These are phyloP conservation scores for Heimioporus sp. DNA, from an alignment of 768 basidiomycete genomes.

Conservation along the genomic window DNA sequence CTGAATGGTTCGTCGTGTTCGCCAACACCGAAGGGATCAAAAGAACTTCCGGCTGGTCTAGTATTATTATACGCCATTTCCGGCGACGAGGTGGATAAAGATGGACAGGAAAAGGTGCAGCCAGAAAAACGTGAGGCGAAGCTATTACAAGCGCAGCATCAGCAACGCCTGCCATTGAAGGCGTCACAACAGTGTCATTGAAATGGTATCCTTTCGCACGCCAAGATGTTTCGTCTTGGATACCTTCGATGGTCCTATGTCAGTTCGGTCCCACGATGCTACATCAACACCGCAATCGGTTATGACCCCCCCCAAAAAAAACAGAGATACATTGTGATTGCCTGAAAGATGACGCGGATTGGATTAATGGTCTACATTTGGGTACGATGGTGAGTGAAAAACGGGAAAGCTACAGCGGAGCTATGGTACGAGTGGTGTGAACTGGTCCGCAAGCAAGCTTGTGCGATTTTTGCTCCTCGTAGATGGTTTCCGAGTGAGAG, in stretches of 20 bases:
- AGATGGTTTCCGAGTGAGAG: slow-evolving; percentile 68
- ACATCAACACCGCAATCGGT: too few relatives aligned
- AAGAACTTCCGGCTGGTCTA: slow-evolving; percentile 9
- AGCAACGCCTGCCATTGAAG: slow-evolving; percentile 3
- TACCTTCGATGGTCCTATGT: too few relatives aligned
- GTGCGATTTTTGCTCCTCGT: slow-evolving; percentile 51
- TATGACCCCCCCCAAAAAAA: too few relatives aligned
- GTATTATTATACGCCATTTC: slow-evolving; percentile 23
- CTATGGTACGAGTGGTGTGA: slow-evolving; percentile 14
- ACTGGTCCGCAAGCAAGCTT: slow-evolving; percentile 39
- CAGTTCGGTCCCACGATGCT: too few relatives aligned
- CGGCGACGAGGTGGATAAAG: slow-evolving; percentile 19
- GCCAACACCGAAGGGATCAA: slow-evolving; percentile 29
- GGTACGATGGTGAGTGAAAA: too few relatives aligned
- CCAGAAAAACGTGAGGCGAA: background rate
- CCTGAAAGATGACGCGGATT: too few relatives aligned
- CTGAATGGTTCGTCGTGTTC: slow-evolving; percentile 22
- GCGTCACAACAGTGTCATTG: background rate
- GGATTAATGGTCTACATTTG: too few relatives aligned
- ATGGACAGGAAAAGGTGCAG: background rate
- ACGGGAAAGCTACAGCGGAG: slow-evolving; percentile 2
- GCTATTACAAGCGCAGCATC: background rate
- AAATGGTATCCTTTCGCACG: slow-evolving; percentile 17
- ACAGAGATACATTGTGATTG: too few relatives aligned
- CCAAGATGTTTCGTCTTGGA: background rate